These are phyloP conservation scores for Leishmania guyanensis DNA, from an alignment of 208 protist genomes.

Conservation along the genomic window DNA sequence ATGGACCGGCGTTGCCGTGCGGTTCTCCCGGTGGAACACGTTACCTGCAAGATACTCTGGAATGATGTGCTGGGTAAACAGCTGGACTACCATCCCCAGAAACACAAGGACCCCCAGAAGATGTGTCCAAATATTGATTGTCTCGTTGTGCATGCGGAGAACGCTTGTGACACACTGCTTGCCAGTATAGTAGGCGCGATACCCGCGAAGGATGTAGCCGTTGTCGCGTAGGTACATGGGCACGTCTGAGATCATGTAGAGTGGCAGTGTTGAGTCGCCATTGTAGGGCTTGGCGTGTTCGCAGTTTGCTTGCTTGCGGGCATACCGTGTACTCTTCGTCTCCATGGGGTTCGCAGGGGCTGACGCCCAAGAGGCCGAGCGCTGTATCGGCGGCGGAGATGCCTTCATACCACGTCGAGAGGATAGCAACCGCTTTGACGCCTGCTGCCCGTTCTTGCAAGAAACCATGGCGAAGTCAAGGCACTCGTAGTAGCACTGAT, in stretches of 20 bases:
- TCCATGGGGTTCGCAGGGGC: neutral
- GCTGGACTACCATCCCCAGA: conserved; percentile 37
- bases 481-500: neutral
- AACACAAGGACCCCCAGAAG: conserved; percentile 71
- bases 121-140: conserved; percentile 87
- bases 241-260: conserved; percentile 48
- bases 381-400: neutral
- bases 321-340: neutral
- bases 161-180: conserved; percentile 61
- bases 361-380: neutral
- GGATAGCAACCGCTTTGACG: neutral
- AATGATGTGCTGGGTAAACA: conserved; percentile 44
- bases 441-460: neutral
- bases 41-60: conserved; percentile 28
- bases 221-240: conserved; percentile 53
- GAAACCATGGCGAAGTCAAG: neutral
- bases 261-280: conserved; percentile 34
- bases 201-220: conserved; percentile 55
- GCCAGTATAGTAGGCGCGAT: conserved; percentile 73
- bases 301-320: conserved; percentile 11
- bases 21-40: conserved; percentile 25
- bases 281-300: conserved; percentile 29
- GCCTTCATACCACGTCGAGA: neutral
- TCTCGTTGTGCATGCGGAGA: conserved; percentile 85
- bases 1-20: conserved; percentile 10